Evolutionary conservation across 2,329 filamentous ascomycete genomes (phyloP), one percentile per base, ranked within the genome.

Genomic region (Colletotrichum sp.): DNA sequence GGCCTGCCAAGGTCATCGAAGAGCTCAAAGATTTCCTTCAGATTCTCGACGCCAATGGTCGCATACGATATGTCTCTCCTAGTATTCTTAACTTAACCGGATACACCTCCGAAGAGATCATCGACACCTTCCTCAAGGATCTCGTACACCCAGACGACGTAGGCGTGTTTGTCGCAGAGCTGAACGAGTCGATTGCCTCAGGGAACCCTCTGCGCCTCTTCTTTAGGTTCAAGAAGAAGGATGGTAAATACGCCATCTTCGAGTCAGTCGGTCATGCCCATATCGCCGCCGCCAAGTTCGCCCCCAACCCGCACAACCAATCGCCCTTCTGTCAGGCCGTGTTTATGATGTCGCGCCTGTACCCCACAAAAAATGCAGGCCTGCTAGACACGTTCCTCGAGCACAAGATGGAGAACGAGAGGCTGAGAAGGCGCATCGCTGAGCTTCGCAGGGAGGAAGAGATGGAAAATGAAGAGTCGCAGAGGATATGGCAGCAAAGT

Each of bases 351-450:
- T 93, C 95, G 10, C 91, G 96, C 24, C 95, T 95, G 2, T 98
- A 98, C 83, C 96, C 95, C 7, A 98, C 95, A 34, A 96, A 95
- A 85, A 98, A 96, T 82, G 94, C 95, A 2, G 92, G 91, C 5
- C 89, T 98, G 13, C 89, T 98, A 24, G 96, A 99, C 85, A 98
- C 96, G 0, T 98, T 98, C 81, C 89, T 99, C 32, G 96, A 99
- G 83, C 96, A 98, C 87, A 98, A 98, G 85, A 96, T 98, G 71
- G 96, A 98, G 84, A 98, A 98, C 81, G 96, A 98, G 86, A 92
- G 96, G 6, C 86, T 99, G 65, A 93, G 92, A 81, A 94, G 95
- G 80, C 92, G 95, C 59, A 98, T 99, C 77, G 93, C 94, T 21
- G 95, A 98, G 85, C 88, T 98, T 71, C 95, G 95, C 79, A 90